phyloP scores from a whole-genome alignment of 2,329 filamentous ascomycete species.

The Cadophora malorum region DNA sequence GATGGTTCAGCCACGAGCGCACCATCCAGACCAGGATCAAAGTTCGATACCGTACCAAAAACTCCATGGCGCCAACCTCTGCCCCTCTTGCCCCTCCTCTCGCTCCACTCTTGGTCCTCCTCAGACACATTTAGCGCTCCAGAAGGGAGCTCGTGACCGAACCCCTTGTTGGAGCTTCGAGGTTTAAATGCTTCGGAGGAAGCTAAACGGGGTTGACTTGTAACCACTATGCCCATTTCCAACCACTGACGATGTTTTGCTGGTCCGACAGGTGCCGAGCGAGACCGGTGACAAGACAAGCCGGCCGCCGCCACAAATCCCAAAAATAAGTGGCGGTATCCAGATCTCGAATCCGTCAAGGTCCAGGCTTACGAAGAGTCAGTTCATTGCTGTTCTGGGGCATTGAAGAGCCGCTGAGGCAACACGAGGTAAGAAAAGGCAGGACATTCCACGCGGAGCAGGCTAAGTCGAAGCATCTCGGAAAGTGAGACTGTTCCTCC shows the following conservation, averaged over 20 bases:
- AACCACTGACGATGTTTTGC: slow-evolving; percentile 19
- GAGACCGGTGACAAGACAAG: slow-evolving; percentile 12
- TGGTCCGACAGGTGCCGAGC: slow-evolving; percentile 11
- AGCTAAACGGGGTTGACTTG: background rate
- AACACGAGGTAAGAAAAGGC: slow-evolving; percentile 2
- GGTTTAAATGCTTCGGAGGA: background rate
- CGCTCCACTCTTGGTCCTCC: background rate
- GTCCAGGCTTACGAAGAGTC: slow-evolving; percentile 7
- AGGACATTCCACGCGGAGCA: background rate
- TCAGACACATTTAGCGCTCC: slow-evolving; percentile 36
- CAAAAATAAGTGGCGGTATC: background rate
- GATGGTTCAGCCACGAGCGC: slow-evolving; percentile 30
- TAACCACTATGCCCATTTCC: background rate
- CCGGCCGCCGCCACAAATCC: background rate
- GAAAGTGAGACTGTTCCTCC: slow-evolving; percentile 4
- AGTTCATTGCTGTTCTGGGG: background rate
- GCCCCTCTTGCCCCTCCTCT: background rate
- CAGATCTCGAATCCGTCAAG: slow-evolving; percentile 13
- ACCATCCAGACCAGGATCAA: slow-evolving; percentile 16
- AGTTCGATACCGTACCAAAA: slow-evolving; percentile 1
- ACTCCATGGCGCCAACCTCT: background rate
- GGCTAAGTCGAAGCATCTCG: background rate
- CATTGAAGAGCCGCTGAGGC: background rate
- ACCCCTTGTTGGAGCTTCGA: slow-evolving; percentile 27
- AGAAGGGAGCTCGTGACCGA: slow-evolving; percentile 34